Evolutionary conservation across 257 asterid genomes (phyloP).

Genomic region (Linaria vulgaris): DNA sequence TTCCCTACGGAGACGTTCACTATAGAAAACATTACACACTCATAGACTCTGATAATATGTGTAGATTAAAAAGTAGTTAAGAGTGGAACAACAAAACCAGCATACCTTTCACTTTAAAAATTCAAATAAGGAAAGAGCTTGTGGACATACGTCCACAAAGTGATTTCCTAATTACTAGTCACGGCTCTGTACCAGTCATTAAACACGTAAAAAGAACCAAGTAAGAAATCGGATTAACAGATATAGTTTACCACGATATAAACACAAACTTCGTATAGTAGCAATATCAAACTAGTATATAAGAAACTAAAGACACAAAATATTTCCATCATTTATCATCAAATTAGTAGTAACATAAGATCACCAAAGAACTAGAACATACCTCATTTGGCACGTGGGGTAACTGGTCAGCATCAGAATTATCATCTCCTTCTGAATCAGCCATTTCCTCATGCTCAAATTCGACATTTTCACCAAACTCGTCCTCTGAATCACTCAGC

Average conservation of each 20-base stretch:
- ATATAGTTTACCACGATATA: not conserved
- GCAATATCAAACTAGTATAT: not conserved
- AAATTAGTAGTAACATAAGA: slow-evolving; percentile 5
- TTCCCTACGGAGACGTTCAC: not conserved
- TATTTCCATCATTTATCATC: slow-evolving; percentile 7
- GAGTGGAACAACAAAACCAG: not conserved
- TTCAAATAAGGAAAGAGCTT: not conserved
- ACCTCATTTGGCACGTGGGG: slow-evolving; percentile 68
- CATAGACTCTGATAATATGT: not conserved
- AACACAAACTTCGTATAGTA: not conserved
- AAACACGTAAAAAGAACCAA: too few relatives aligned
- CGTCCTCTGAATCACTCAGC: slow-evolving; percentile 95
- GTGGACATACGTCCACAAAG: not conserved
- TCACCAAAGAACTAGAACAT: slow-evolving; percentile 21
- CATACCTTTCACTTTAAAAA: not conserved
- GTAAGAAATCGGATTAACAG: not conserved
- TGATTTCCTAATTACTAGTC: not conserved
- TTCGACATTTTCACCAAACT: slow-evolving; percentile 82
- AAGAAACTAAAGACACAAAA: not conserved
- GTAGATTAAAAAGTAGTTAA: not conserved
- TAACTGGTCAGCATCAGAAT: slow-evolving; percentile 59
- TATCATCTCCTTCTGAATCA: slow-evolving; percentile 84
- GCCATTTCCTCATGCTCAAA: slow-evolving; percentile 98
- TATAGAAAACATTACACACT: not conserved
- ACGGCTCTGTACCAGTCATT: too few relatives aligned